Conservation (phyloP, 2,329 filamentous ascomycete genomes). For the Alternaria dauci region DNA sequence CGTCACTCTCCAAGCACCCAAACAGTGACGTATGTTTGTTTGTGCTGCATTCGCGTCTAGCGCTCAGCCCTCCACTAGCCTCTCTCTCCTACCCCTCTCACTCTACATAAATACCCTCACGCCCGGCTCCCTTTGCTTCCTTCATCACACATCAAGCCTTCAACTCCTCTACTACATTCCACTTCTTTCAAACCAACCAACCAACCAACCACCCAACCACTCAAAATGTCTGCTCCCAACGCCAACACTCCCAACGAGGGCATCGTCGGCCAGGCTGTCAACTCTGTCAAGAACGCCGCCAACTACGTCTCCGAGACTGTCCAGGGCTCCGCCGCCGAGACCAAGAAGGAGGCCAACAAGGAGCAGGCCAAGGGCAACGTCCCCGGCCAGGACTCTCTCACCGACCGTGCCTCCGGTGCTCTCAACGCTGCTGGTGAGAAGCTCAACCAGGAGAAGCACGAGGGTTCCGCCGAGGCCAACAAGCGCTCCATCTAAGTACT, state of each 20-base stretch:
- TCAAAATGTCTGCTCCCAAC: slow-evolving; percentile 57
- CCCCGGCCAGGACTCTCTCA: slow-evolving; percentile 40
- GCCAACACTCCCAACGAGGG: slow-evolving; percentile 55
- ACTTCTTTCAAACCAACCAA: slow-evolving; percentile 6
- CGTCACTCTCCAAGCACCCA: slow-evolving; percentile 4
- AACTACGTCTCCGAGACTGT: slow-evolving; percentile 74
- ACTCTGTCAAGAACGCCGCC: slow-evolving; percentile 63
- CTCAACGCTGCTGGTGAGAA: slow-evolving; percentile 63
- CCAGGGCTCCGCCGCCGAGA: slow-evolving; percentile 64
- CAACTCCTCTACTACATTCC: slow-evolving; percentile 4
- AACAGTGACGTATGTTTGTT: slow-evolving; percentile 12
- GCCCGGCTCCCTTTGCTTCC: slow-evolving; percentile 15
- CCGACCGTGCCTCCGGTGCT: slow-evolving; percentile 63
- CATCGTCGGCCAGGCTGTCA: slow-evolving; percentile 53
- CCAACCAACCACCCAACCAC: slow-evolving; percentile 25
- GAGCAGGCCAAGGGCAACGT: slow-evolving; percentile 66
- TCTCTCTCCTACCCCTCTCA: slow-evolving; percentile 7
- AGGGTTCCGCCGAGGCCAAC: slow-evolving; percentile 59
- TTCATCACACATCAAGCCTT: slow-evolving; percentile 26
- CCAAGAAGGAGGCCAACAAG: slow-evolving; percentile 76
- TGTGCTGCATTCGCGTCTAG: slow-evolving; percentile 2
- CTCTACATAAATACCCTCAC: slow-evolving; percentile 28
- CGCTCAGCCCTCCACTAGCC: slow-evolving; percentile 12
- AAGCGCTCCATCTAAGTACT: slow-evolving; percentile 51
- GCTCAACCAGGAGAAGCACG: slow-evolving; percentile 61